Conservation (phyloP, 1,284 basidiomycete species). For the Moesziomyces aphidis region DNA sequence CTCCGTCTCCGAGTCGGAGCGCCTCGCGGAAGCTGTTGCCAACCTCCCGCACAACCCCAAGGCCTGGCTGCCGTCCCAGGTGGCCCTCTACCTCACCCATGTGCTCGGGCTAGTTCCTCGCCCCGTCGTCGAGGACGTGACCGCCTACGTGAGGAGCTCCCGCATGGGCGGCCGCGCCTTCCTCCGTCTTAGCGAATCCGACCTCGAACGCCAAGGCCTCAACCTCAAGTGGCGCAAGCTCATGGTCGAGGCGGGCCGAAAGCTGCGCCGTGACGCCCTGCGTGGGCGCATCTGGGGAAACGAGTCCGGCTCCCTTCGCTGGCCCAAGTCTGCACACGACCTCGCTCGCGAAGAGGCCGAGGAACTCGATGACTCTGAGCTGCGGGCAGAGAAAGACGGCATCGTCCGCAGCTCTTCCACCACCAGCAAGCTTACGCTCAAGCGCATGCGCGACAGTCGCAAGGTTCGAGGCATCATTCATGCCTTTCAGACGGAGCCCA, state of each 20-base stretch:
- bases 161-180: conserved; percentile 60
- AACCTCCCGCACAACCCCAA: conserved; percentile 55
- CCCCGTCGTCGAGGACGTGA: conserved; percentile 60
- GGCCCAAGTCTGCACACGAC: conserved; percentile 41
- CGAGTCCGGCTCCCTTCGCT: conserved; percentile 33
- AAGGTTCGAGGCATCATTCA: conserved; percentile 56
- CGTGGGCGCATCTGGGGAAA: conserved; percentile 60
- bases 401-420: conserved; percentile 30
- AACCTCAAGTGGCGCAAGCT: conserved; percentile 60
- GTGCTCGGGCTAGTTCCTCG: conserved; percentile 59
- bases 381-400: conserved; percentile 17
- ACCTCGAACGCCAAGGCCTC: conserved; percentile 55
- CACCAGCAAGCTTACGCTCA: conserved; percentile 53
- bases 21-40: conserved; percentile 38
- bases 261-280: conserved; percentile 54
- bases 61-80: conserved; percentile 59
- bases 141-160: conserved; percentile 53
- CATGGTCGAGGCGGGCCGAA: conserved; percentile 59
- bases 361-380: conserved; percentile 8
- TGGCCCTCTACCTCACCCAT: conserved; percentile 60
- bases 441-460: conserved; percentile 57
- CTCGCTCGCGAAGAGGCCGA: conserved; percentile 27
- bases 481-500: conserved; percentile 44
- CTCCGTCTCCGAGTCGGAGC: conserved; percentile 29
- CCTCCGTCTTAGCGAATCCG: conserved; percentile 54